Percentiles rank a stretch among this genome's conserved stretches.
Evolutionary conservation across 2,329 filamentous ascomycete genomes (phyloP).

Genomic region (Cytospora schulzeri): DNA sequence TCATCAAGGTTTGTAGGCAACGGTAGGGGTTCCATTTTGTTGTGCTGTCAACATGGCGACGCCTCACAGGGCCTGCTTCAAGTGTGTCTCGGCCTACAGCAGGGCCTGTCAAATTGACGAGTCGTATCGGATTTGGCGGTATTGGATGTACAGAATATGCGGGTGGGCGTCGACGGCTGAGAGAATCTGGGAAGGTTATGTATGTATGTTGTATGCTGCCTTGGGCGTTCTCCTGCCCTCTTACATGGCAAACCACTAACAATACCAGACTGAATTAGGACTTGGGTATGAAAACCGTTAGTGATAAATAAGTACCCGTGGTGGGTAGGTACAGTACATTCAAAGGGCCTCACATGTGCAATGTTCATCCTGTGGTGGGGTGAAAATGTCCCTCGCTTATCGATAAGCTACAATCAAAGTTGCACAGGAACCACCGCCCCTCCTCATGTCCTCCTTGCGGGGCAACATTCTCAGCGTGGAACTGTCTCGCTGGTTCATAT

Average conservation of each 20-base stretch:
- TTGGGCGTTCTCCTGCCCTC: neutral
- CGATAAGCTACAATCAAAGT: constrained; percentile 17
- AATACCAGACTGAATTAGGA: neutral
- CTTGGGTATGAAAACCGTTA: neutral
- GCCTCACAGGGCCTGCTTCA: constrained; percentile 18
- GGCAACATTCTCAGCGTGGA: neutral
- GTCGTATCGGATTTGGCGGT: neutral
- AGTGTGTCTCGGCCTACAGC: constrained; percentile 16
- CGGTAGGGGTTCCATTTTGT: constrained; percentile 36
- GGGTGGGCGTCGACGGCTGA: constrained; percentile 1
- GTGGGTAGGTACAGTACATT: neutral
- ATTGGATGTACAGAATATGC: neutral
- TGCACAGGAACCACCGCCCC: neutral
- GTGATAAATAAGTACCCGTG: neutral
- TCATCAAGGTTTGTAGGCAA: constrained; percentile 39
- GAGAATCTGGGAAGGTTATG: constrained; percentile 4
- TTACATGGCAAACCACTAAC: neutral
- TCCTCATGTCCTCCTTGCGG: neutral
- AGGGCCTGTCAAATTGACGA: constrained; percentile 1
- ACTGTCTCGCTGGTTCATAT: no score
- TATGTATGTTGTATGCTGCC: neutral
- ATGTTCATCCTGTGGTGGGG: constrained; percentile 10
- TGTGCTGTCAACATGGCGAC: constrained; percentile 23
- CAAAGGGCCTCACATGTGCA: neutral
- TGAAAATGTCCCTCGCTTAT: constrained; percentile 6